phyloP scores from a whole-genome alignment of 805 yeast species.

The Barnettozyma salicaria region DNA sequence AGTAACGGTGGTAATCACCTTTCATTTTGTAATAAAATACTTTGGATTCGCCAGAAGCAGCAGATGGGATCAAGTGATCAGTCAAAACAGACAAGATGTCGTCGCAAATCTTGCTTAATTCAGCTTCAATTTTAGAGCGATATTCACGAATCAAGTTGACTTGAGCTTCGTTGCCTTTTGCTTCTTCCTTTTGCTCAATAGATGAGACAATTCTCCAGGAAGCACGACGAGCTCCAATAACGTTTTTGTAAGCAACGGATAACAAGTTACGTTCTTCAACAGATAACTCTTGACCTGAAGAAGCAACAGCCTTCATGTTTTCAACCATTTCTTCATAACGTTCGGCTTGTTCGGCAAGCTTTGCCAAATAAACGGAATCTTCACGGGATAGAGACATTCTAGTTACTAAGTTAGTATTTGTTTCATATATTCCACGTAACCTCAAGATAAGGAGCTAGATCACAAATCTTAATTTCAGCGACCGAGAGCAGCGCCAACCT shows the following conservation, averaged over 20 bases:
- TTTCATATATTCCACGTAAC: slow-evolving; percentile 1
- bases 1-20: slow-evolving; percentile 98
- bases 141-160: slow-evolving; percentile 86
- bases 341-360: slow-evolving; percentile 98
- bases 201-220: slow-evolving; percentile 99
- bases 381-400: slow-evolving; percentile 83
- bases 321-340: slow-evolving; percentile 99
- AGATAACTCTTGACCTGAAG: slow-evolving; percentile 89
- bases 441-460: slow-evolving; percentile 1
- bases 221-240: slow-evolving; percentile 98
- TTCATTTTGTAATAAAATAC: slow-evolving; percentile 98
- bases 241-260: slow-evolving; percentile 97
- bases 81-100: slow-evolving; percentile 86
- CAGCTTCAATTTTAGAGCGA: slow-evolving; percentile 91
- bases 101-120: slow-evolving; percentile 88
- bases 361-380: slow-evolving; percentile 96
- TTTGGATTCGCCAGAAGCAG: slow-evolving; percentile 95
- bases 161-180: slow-evolving; percentile 90
- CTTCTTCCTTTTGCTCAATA: slow-evolving; percentile 96
- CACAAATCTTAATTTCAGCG: background rate
- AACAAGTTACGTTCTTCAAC: slow-evolving; percentile 97
- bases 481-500: background rate
- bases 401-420: slow-evolving; percentile 1
- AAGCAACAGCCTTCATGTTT: slow-evolving; percentile 96
- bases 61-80: slow-evolving; percentile 86